Evolutionary conservation across 257 asterid genomes (phyloP).

Genomic region (Galeopsis tetrahit): DNA sequence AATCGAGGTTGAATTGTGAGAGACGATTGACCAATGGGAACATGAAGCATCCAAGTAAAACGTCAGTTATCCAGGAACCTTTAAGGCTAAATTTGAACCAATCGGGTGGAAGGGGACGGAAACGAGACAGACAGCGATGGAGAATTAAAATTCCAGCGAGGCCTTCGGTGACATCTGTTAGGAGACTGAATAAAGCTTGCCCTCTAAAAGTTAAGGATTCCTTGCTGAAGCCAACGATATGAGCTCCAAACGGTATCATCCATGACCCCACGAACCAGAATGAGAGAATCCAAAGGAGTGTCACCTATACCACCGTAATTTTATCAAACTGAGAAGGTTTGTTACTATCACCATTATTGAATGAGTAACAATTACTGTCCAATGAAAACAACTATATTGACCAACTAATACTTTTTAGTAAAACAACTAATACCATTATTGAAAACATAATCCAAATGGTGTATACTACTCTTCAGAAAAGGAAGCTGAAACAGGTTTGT

Average conservation of each 20-base stretch:
- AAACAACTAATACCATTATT: not conserved
- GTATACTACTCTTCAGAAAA: not conserved
- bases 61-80: conserved; percentile 83
- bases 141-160: conserved; percentile 92
- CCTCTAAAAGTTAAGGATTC: conserved; percentile 84
- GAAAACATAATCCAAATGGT: not conserved
- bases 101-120: conserved; percentile 80
- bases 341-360: not conserved
- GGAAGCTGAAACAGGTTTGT: not conserved
- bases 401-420: too few species aligned
- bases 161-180: conserved; percentile 90
- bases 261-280: conserved; percentile 98
- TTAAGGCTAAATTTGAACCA: conserved; percentile 85
- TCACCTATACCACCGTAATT: conserved; percentile 56
- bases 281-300: conserved; percentile 88
- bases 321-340: conserved; percentile 9
- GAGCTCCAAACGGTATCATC: conserved; percentile 96
- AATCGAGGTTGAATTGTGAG: conserved; percentile 80
- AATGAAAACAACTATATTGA: too few species aligned
- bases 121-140: conserved; percentile 69
- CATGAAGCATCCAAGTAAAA: conserved; percentile 78
- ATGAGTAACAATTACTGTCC: not conserved
- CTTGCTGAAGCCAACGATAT: conserved; percentile 79
- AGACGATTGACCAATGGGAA: conserved; percentile 91
- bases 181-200: conserved; percentile 93